Base-by-base conservation (phyloP, 257 asterid species). In the Lycium ferocissimum region DNA sequence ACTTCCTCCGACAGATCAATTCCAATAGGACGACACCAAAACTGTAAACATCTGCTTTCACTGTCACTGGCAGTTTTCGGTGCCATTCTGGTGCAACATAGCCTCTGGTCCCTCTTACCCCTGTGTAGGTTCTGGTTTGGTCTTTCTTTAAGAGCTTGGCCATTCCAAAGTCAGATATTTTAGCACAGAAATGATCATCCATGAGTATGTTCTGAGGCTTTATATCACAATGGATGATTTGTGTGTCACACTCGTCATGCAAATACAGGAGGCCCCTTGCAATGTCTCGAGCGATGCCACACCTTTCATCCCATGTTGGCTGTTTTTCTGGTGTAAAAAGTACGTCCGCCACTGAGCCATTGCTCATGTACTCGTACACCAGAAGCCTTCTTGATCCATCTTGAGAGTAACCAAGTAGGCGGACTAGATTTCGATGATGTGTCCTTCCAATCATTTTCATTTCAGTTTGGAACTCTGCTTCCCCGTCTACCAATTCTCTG, bases 31-130 rank as follows among this genome's bases (percentile, higher is more conserved):
- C 85, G 1, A 93, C 87, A 49, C 94, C 94, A 7, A 87, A 93
- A 90, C 94, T 93, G 22, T 90, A 93, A 4, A 91, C 91, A n/a
- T 91, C 94, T 1, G 87, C 94, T 57, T 93, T 91, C 20, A 89
- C 92, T 0, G 94, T 90, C 22, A 93, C 88, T 1, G 93, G 87
- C 86, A 82, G 86, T 6, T 83, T 90, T 37, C 53, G 84, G 79
- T 88, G 86, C 94, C 95, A 93, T 67, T 90, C 94, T 1, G 95
- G 97, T 4, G 94, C 94, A 1, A 87, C 93, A 40, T 89, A 92
- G 0, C 92, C 95, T 35, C 35, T 89, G 0, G 93, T 54, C 2
- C 94, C 96, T 87, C 95, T 85, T 4, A 88, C 85, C 20, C 87
- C 88, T 0, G 92, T 93, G 3, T 65, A 78, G 20, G 93, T 93